A percentile compares a stretch with the other conserved stretches of the same genome.
Evolutionary conservation across 768 basidiomycete species (phyloP).

Genomic region (Amanita brunnescens): DNA sequence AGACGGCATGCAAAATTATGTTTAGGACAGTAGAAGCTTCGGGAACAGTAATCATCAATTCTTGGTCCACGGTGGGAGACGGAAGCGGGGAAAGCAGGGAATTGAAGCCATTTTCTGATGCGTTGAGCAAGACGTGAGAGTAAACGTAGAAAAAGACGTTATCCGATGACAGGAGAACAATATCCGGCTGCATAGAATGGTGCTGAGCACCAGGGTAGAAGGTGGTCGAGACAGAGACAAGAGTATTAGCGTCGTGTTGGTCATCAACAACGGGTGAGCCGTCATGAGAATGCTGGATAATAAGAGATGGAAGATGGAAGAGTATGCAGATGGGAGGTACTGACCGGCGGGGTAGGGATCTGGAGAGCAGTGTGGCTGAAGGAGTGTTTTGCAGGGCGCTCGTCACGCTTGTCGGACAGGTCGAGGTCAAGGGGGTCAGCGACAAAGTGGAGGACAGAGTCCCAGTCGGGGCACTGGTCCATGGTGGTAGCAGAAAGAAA

Average conservation of each 20-base stretch:
- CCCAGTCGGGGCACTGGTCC: conserved; percentile 37
- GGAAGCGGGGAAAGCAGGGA: conserved; percentile 40
- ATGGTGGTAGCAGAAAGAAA: conserved; percentile 11
- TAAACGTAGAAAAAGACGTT: conserved; percentile 83
- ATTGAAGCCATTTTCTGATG: conserved; percentile 59
- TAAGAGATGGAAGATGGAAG: not conserved
- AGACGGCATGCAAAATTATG: conserved; percentile 62
- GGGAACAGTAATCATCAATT: conserved; percentile 43
- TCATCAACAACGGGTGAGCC: conserved; percentile 35
- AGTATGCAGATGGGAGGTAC: conserved; percentile 13
- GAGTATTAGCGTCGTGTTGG: conserved; percentile 25
- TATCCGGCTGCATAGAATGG: conserved; percentile 47
- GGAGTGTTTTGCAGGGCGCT: conserved; percentile 14
- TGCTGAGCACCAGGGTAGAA: conserved; percentile 67
- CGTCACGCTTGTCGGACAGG: conserved; percentile 28
- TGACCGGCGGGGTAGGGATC: conserved; percentile 60
- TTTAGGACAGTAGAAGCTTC: conserved; percentile 60
- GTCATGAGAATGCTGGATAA: conserved; percentile 34
- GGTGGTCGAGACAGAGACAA: conserved; percentile 75
- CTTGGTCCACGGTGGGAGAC: conserved; percentile 32
- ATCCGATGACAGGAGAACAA: conserved; percentile 62
- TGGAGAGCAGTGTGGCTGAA: conserved; percentile 23
- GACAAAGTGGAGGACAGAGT: conserved; percentile 55
- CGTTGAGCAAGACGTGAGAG: conserved; percentile 42
- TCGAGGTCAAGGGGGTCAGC: conserved; percentile 36